Conservation (phyloP, 306 rosid genomes). For the Cucumis cinereus region DNA sequence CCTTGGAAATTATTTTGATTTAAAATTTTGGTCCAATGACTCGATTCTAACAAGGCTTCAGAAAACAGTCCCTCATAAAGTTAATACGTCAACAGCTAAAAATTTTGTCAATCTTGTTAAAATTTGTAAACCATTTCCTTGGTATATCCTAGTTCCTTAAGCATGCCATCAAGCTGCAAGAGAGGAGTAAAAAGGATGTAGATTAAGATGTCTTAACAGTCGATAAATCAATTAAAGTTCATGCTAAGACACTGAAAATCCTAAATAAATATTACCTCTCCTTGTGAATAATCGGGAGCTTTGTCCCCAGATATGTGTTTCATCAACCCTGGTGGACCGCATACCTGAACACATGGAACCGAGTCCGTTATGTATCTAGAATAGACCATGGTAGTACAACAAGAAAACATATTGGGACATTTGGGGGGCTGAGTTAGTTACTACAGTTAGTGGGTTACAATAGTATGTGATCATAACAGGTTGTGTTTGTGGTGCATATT, state of each 20-base stretch:
- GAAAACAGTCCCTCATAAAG: not conserved
- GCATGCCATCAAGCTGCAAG: slow-evolving; percentile 70
- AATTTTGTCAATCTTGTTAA: slow-evolving; percentile 19
- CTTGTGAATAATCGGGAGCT: slow-evolving; percentile 81
- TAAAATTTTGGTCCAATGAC: not conserved
- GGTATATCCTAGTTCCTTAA: slow-evolving; percentile 74
- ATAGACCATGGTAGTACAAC: not conserved
- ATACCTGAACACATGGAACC: slow-evolving; percentile 42
- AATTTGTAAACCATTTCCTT: slow-evolving; percentile 98
- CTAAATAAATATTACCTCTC: slow-evolving; percentile 59
- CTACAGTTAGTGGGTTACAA: too few relatives aligned
- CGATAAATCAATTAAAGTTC: not conserved
- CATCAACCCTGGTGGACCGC: slow-evolving; percentile 99
- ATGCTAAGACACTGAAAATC: not conserved
- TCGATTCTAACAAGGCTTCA: not conserved
- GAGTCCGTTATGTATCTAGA: not conserved
- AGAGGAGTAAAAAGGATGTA: slow-evolving; percentile 7
- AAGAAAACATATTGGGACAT: not conserved
- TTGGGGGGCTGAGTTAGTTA: too few relatives aligned
- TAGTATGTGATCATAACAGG: too few relatives aligned
- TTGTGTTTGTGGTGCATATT: too few relatives aligned
- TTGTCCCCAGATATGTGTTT: slow-evolving; percentile 78
- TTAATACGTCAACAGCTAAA: not conserved
- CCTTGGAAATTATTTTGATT: not conserved
- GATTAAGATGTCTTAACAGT: not conserved